Evolutionary conservation across 257 asterid species (phyloP).

Genomic region (Verbascum thapsus): DNA sequence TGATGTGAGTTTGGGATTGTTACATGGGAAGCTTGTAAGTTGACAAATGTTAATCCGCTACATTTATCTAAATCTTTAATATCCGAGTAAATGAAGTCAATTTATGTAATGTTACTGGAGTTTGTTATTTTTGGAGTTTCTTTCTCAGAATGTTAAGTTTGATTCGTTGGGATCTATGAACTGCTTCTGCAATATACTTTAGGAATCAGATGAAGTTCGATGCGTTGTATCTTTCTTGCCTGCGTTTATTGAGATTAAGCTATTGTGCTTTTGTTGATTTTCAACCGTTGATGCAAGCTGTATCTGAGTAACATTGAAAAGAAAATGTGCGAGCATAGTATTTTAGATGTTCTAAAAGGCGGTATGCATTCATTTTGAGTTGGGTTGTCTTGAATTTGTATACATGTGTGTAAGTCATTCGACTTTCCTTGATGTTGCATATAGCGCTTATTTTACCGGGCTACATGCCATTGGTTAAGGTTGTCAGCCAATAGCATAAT

Average conservation of each 20-base stretch:
- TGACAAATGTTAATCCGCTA: slow-evolving; percentile 2
- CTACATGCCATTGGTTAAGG: background rate
- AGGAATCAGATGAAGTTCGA: background rate
- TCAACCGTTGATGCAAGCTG: slow-evolving; percentile 8
- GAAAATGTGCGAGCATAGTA: background rate
- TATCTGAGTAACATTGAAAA: background rate
- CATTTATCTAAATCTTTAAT: slow-evolving; percentile 23
- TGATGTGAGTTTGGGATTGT: background rate
- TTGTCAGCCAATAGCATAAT: slow-evolving; percentile 13
- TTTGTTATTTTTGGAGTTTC: background rate
- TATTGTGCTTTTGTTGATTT: background rate
- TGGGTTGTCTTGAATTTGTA: slow-evolving; percentile 1
- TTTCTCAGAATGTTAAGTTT: background rate
- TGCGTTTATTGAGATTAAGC: background rate
- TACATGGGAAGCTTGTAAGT: background rate
- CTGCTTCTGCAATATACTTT: background rate
- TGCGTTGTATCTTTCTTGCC: background rate
- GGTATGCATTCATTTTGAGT: background rate
- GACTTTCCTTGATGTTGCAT: background rate
- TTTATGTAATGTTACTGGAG: background rate
- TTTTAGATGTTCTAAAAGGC: slow-evolving; percentile 15
- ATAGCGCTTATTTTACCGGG: slow-evolving; percentile 3
- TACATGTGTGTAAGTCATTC: background rate
- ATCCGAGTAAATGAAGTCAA: slow-evolving; percentile 8
- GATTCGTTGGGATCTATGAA: background rate